phyloP scores from a whole-genome alignment of 176 grass and related monocot species.

The Oryza meridionalis region DNA sequence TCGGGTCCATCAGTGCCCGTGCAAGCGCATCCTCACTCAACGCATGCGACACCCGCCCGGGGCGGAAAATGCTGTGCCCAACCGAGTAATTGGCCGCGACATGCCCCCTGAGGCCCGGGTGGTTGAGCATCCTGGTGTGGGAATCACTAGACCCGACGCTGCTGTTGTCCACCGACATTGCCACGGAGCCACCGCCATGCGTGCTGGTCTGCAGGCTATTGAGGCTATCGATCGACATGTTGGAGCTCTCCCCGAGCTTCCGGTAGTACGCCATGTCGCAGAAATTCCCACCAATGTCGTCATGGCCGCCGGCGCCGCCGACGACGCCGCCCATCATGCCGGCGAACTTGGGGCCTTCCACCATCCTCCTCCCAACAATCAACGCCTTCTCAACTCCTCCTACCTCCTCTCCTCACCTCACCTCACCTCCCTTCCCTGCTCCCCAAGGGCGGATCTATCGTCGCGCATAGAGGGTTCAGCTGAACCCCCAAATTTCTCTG shows the following conservation, averaged over 20 bases:
- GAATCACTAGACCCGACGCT: constrained; percentile 57
- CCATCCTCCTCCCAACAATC: constrained; percentile 30
- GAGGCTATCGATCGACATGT: constrained; percentile 62
- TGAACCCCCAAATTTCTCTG: neutral
- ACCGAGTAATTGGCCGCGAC: constrained; percentile 43
- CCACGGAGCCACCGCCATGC: constrained; percentile 47
- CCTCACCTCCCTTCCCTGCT: neutral
- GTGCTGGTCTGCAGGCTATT: constrained; percentile 53
- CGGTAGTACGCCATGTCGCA: constrained; percentile 60
- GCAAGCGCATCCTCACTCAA: constrained; percentile 60
- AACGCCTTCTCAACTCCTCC: neutral
- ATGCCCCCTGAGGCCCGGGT: constrained; percentile 42
- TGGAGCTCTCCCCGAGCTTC: constrained; percentile 56
- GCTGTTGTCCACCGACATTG: constrained; percentile 51
- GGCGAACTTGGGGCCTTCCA: constrained; percentile 55
- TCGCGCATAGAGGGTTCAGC: neutral
- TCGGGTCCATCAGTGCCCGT: constrained; percentile 51
- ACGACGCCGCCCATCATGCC: constrained; percentile 43
- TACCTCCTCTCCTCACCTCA: neutral
- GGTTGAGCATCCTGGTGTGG: constrained; percentile 51
- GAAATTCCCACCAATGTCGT: constrained; percentile 42
- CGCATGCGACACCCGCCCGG: constrained; percentile 51
- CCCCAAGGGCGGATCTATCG: neutral
- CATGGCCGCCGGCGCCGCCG: neutral
- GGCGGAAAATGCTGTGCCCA: constrained; percentile 49